phyloP scores from a whole-genome alignment of 179 eudicot genomes.

The Heliamphora pulchella region DNA sequence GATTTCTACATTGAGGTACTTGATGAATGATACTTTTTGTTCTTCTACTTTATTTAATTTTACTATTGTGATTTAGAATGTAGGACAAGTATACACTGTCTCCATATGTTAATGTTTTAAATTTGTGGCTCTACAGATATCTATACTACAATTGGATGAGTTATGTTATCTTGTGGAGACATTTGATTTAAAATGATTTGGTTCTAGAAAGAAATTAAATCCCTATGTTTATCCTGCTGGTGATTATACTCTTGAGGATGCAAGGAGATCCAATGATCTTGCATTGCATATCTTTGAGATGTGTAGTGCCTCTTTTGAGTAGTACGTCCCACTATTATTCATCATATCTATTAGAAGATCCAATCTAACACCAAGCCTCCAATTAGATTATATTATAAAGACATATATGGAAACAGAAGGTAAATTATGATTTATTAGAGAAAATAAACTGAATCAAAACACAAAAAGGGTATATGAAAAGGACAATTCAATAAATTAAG shows the following conservation, averaged over 20 bases:
- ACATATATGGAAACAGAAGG: neutral
- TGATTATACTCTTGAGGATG: neutral
- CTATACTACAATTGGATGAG: neutral
- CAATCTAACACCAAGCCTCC: neutral
- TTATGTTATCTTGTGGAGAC: neutral
- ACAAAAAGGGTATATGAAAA: neutral
- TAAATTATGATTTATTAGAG: no score
- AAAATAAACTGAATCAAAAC: no score
- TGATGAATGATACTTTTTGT: neutral
- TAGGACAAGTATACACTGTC: neutral
- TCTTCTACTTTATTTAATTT: neutral
- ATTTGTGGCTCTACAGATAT: neutral
- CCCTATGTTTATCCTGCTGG: neutral
- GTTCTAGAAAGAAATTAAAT: neutral
- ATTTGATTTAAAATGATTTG: neutral
- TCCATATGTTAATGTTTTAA: no score
- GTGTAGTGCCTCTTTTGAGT: neutral
- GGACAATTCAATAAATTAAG: neutral
- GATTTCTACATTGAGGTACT: constrained; percentile 28
- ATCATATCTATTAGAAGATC: neutral
- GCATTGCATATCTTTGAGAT: neutral
- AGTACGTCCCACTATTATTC: neutral
- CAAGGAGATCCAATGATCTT: neutral
- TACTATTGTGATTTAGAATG: neutral
- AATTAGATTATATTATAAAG: neutral